Base-by-base conservation (phyloP, 441 rosid genomes). In the Cnidoscolus chayamansa region DNA sequence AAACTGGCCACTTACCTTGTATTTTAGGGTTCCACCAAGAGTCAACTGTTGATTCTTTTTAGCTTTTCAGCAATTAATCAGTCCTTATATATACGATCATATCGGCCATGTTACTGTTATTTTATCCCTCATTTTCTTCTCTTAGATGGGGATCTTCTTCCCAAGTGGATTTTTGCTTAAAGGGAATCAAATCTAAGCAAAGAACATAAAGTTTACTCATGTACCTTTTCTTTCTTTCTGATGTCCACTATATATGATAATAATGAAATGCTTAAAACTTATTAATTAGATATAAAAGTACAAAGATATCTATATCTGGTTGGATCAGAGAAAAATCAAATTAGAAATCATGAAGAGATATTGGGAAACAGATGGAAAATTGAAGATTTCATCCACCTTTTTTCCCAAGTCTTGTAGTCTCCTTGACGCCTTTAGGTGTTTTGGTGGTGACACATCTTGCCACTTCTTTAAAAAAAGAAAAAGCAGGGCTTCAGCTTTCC, bases 21-120 rank as follows among this genome's bases (percentile, higher is more conserved):
- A 9, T 45, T 57, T 16, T 69, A 69, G 72, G 72, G 72, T 69
- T 70, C 47, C 54, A 13, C 2, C 63, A 40, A 30, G 43, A 19
- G 35, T 55, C 50, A 54, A 37, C 51, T 55, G 0, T 3, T 51
- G 6, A 40, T 6, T 40, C 2, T 40, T 40, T 3, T 40, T 40
- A 1, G 45, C 6, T 40, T 40, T 7, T 40, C 45, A 40, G 45
- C 45, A 40, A 40, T 3, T 40, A 40, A 40, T 40, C 7, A 40
- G 6, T 40, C 6, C 7, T 40, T 3, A 6, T 40, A 40, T 40
- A 4, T 35, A 35, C 4, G 4, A 35, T 35, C 4, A 50, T 10
- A 12, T 15, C 13, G 54, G 54, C 54, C 15, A 50, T 12, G 13
- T 15, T 10, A 4, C 25, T 25, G 25, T 25, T 25, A 4, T 3